Base-by-base conservation (phyloP, 495 filamentous ascomycete species). In the Parmelia sp. region DNA sequence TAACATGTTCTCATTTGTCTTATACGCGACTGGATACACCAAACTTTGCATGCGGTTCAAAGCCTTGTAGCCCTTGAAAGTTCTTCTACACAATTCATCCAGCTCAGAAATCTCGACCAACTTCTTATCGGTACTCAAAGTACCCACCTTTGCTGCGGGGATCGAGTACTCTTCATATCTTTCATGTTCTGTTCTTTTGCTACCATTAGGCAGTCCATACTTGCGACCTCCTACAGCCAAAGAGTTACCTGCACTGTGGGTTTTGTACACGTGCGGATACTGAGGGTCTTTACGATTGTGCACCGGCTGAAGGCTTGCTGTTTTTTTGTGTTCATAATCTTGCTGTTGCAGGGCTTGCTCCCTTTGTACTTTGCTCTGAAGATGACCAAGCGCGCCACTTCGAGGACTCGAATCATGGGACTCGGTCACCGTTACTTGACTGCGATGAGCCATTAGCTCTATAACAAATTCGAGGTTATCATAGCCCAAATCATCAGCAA, bases 1-100 rank as follows among this genome's bases (percentile, higher is more conserved):
- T 39, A 99, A 82, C 92, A 99, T 96, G 72, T 99, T 99, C 75
- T 97, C 94, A 71, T 83, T 96, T 9, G 90, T 96, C 71, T 88
- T 88, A 75, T 99, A 99, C 4, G 93, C 94, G 5, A 99, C 91
- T 5, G 92, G 91, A 73, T 96, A 96, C 7, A 97, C 88, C 58
- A 99, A 75, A 68, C 92, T 97, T 76, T 99, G 94, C 94, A 99
- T 99, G 29, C 94, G 86, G 70, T 99, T 99, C 58, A 99, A 79
- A 1, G 87, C 74, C 74, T 92, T 93, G 76, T 99, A 99, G 0
- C 91, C 92, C 69, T 88, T 90, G 75, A 99, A 99, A 1, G 95
- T 97, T n/a, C 82, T 83, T 65, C 84, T 81, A 72, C 93, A 97
- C 29, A 99, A 80, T 10, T 89, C 90, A 75, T 99, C 94, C 84